Percentiles rank a stretch among this genome's conserved stretches.
Conservation (phyloP, 805 yeast genomes). For the Candida alai region DNA sequence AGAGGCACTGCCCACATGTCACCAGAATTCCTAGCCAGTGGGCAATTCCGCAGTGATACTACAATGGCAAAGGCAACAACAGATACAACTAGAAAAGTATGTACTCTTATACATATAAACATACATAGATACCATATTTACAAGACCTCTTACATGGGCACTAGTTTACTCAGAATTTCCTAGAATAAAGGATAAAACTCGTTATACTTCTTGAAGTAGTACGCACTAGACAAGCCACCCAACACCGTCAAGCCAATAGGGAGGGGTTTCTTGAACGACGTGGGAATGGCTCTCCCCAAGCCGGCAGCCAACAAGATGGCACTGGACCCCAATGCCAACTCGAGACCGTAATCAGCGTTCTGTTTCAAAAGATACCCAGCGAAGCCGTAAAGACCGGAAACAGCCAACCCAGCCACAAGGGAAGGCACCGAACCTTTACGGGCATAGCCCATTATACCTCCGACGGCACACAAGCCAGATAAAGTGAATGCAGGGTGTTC, state of each 20-base stretch:
- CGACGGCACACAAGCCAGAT: constrained; percentile 63
- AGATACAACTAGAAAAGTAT: no score
- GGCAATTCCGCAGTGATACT: no score
- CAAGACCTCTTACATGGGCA: no score
- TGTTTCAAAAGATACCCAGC: constrained; percentile 72
- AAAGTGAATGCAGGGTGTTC: constrained; percentile 78
- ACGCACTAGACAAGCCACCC: constrained; percentile 61
- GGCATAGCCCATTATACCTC: constrained; percentile 67
- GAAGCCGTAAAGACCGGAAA: constrained; percentile 57
- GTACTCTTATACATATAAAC: no score
- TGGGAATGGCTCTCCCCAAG: constrained; percentile 60
- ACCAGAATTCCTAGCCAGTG: no score
- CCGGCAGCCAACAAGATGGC: constrained; percentile 66
- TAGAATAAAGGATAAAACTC: constrained; percentile 52
- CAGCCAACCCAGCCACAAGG: constrained; percentile 66
- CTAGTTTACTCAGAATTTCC: background rate
- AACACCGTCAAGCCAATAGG: constrained; percentile 62
- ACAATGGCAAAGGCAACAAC: no score
- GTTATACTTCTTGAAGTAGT: constrained; percentile 71
- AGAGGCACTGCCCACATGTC: no score
- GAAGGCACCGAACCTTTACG: constrained; percentile 76
- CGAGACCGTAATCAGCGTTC: constrained; percentile 78
- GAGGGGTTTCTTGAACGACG: constrained; percentile 64
- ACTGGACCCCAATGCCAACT: constrained; percentile 73
- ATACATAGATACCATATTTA: no score